Conservation (phyloP, 495 filamentous ascomycete species). For the Cercophora scortea region DNA sequence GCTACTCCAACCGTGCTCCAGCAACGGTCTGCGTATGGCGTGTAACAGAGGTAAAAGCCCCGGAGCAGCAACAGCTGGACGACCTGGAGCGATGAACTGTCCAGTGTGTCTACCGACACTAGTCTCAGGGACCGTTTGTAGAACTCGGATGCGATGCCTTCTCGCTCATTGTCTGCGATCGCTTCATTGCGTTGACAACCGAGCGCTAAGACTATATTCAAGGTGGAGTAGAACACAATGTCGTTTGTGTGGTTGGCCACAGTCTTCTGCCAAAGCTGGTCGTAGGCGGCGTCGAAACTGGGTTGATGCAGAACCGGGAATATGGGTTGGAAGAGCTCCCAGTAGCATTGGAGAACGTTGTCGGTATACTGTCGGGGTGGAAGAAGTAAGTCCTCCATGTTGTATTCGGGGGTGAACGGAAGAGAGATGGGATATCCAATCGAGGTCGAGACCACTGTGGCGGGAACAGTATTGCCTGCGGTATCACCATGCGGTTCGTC, state of each 20-base stretch:
- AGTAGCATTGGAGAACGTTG: conserved; percentile 28
- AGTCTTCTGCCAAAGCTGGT: conserved; percentile 16
- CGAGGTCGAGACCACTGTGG: too few species aligned
- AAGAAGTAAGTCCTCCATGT: conserved; percentile 13
- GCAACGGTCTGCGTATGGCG: conserved; percentile 28
- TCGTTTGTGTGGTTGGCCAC: conserved; percentile 4
- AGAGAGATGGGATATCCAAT: neutral
- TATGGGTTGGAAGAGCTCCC: conserved; percentile 24
- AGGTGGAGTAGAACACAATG: conserved; percentile 23
- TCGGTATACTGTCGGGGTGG: conserved; percentile 27
- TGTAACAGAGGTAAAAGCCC: conserved; percentile 30
- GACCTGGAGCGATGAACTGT: conserved; percentile 18
- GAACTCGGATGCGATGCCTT: conserved; percentile 22
- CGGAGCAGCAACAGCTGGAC: conserved; percentile 33
- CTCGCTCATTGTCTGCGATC: conserved; percentile 12
- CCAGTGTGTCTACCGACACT: conserved; percentile 27
- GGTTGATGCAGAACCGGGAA: conserved; percentile 31
- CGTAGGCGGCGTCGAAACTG: conserved; percentile 22
- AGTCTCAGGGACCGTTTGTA: conserved; percentile 24
- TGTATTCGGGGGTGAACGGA: neutral
- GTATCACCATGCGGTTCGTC: too few species aligned
- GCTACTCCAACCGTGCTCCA: conserved; percentile 35
- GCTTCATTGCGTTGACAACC: conserved; percentile 27
- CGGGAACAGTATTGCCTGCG: too few species aligned
- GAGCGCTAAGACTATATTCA: conserved; percentile 33